Evolutionary conservation across 2,329 filamentous ascomycete genomes (phyloP), one percentile per base, ranked within the genome.

Genomic region (Diplodia corticola): DNA sequence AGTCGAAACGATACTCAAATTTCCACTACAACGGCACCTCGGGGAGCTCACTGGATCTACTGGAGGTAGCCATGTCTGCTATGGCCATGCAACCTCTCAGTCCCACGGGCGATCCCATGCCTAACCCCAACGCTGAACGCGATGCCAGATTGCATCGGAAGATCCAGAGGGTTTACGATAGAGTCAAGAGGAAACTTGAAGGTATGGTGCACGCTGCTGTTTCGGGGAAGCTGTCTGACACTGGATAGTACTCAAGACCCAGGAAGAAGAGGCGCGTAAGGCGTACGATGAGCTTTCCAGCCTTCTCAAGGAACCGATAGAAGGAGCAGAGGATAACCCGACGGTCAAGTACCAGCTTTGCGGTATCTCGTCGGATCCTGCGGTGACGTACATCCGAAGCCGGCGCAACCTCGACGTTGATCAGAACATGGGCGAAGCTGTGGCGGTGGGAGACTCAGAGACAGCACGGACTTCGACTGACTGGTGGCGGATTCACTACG

Each of bases 21-120:
- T 61, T 64, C 22, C 66, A 46, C 30, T 67, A 71, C 20, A 66
- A 72, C 28, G 68, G 70, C 0, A 71, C 73, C 30, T 70, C 70
- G 28, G 65, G 81, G 2, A 77, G 80, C 22, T 72, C 79, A 5
- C 66, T 77, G 55, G 71, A 74, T 26, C 70, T 82, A 61, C 73
- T 82, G 5, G 74, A 77, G 74, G 73, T 74, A 70, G 71, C 75
- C 66, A 78, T 79, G 71, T 69, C 70, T 46, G 76, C 75, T 5
- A 78, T 76, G 60, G 65, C 75, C 64, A 69, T 61, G 57, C 40
- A 50, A 5, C n/a, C 40, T 22, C n/a, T 61, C 3, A 24, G 37
- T n/a, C n/a, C 44, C 9, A 46, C 17, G 28, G 57, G 37, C 35
- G 55, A 61, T 67, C 68, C 20, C 67, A 59, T 33, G 68, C 72